phyloP scores from a whole-genome alignment of 495 filamentous ascomycete species.

The Aspergillus diversus region DNA sequence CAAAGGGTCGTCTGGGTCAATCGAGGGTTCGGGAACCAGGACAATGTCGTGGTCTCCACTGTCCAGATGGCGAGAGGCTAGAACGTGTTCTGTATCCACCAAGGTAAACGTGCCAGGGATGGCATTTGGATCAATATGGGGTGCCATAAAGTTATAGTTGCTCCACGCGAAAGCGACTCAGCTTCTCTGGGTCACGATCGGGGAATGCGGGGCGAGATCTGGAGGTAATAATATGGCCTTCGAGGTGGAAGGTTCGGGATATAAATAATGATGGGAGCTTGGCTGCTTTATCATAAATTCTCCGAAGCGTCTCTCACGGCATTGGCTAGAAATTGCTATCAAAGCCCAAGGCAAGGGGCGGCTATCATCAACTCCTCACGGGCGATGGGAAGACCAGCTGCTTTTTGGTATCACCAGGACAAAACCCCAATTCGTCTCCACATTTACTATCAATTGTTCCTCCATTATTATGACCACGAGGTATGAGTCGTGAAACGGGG shows the following conservation, averaged over 20 bases:
- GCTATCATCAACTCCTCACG: too few species aligned
- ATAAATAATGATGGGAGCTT: constrained; percentile 2
- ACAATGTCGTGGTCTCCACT: constrained; percentile 54
- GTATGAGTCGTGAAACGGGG: neutral
- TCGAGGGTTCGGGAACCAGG: constrained; percentile 60
- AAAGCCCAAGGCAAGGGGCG: neutral
- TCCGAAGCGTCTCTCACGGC: neutral
- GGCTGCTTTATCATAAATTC: constrained; percentile 12
- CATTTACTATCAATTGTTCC: neutral
- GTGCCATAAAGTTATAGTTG: constrained; percentile 30
- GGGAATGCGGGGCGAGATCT: neutral
- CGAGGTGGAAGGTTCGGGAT: neutral
- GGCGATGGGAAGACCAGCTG: neutral
- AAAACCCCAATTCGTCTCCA: constrained; percentile 1
- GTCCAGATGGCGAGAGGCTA: constrained; percentile 47
- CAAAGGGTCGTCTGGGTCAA: constrained; percentile 63
- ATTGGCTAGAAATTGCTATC: constrained; percentile 2
- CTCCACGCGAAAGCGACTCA: neutral
- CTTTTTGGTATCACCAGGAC: neutral
- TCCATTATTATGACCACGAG: neutral
- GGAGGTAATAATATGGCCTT: neutral
- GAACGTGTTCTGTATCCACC: constrained; percentile 55
- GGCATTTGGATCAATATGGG: constrained; percentile 41
- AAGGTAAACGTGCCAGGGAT: constrained; percentile 60
- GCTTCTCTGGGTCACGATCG: neutral